Conservation (phyloP, 2,329 filamentous ascomycete species). For the Pleomassaria siparia region DNA sequence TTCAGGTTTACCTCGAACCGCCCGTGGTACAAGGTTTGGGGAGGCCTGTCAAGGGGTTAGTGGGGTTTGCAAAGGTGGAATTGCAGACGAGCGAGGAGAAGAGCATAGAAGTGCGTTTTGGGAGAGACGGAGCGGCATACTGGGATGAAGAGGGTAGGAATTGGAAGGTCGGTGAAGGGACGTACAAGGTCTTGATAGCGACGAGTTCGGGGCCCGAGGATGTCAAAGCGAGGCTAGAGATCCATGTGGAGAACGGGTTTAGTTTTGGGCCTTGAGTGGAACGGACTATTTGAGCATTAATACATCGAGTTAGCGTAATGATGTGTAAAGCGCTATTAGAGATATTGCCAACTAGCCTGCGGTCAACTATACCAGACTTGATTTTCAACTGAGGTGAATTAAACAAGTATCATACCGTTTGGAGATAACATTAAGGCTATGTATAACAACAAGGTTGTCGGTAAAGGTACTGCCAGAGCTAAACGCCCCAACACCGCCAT, state of each 20-base stretch:
- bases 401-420: too few relatives aligned
- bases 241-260: slow-evolving; percentile 6
- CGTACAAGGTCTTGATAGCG: slow-evolving; percentile 63
- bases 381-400: too few relatives aligned
- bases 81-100: slow-evolving; percentile 60
- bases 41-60: slow-evolving; percentile 61
- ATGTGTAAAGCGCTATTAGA: too few relatives aligned
- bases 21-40: slow-evolving; percentile 60
- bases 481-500: slow-evolving; percentile 1
- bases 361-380: too few relatives aligned
- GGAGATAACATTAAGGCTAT: too few relatives aligned
- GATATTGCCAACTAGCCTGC: too few relatives aligned
- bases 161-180: slow-evolving; percentile 68
- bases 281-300: too few relatives aligned
- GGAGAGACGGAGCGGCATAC: slow-evolving; percentile 68
- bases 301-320: too few relatives aligned
- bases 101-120: slow-evolving; percentile 55
- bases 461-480: background rate
- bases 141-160: slow-evolving; percentile 68
- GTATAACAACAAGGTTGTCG: too few relatives aligned
- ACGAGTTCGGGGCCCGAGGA: slow-evolving; percentile 14
- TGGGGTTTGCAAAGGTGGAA: slow-evolving; percentile 63
- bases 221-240: slow-evolving; percentile 6
- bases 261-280: background rate
- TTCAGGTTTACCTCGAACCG: slow-evolving; percentile 62